These are phyloP conservation scores for Termitomyces heimii DNA, from an alignment of 768 basidiomycete genomes.

Conservation along the genomic window DNA sequence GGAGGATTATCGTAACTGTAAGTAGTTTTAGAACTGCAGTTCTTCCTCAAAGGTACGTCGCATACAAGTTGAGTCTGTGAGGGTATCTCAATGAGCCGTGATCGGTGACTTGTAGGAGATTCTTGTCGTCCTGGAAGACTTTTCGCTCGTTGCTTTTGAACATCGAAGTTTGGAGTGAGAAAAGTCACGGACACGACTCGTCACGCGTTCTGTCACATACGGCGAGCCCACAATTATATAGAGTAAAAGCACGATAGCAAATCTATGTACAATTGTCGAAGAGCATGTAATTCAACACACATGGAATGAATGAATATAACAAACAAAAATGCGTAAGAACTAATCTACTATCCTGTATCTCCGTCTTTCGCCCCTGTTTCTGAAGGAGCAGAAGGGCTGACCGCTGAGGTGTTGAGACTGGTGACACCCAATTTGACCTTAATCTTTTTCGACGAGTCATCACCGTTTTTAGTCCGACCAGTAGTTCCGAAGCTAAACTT, in stretches of 20 bases:
- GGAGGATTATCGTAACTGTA: conserved; percentile 84
- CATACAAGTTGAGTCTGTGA: conserved; percentile 76
- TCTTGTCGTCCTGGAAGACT: conserved; percentile 14
- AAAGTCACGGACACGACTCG: conserved; percentile 17
- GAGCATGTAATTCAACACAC: background rate
- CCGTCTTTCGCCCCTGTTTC: conserved; percentile 66
- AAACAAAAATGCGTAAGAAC: background rate
- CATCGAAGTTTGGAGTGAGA: conserved; percentile 18
- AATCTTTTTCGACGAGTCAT: conserved; percentile 65
- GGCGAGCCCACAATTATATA: background rate
- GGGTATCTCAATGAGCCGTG: conserved; percentile 46
- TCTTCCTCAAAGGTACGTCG: conserved; percentile 6
- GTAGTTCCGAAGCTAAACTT: conserved; percentile 16
- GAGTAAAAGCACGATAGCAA: conserved; percentile 5
- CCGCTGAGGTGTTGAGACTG: conserved; percentile 29
- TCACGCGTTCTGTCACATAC: conserved; percentile 14
- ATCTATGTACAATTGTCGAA: conserved; percentile 5
- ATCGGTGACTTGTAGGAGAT: conserved; percentile 20
- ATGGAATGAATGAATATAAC: background rate
- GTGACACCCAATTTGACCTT: conserved; percentile 63
- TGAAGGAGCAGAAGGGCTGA: conserved; percentile 44
- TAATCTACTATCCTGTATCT: conserved; percentile 52
- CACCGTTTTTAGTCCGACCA: conserved; percentile 36
- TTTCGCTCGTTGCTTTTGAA: conserved; percentile 29
- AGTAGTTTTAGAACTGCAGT: conserved; percentile 6